Percentiles rank a stretch among this genome's conserved stretches.
Conservation (phyloP, 257 asterid species). For the Lantana camara region DNA sequence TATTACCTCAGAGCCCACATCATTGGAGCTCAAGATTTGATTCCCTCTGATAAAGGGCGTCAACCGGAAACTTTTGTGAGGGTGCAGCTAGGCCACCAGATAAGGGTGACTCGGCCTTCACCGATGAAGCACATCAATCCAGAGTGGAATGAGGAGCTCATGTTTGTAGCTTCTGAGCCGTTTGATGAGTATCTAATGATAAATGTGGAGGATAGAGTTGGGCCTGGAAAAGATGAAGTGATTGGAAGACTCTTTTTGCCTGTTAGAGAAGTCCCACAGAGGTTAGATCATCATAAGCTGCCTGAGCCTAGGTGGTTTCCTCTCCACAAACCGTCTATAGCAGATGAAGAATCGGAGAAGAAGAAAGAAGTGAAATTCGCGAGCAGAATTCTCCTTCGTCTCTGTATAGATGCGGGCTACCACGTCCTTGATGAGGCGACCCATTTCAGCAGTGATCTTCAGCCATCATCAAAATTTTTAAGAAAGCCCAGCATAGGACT, state of each 20-base stretch:
- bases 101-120: constrained; percentile 61
- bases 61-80: constrained; percentile 57
- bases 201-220: constrained; percentile 68
- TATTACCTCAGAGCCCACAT: constrained; percentile 74
- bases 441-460: constrained; percentile 88
- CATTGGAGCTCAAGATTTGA: constrained; percentile 79
- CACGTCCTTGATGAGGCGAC: constrained; percentile 93
- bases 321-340: constrained; percentile 54
- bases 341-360: constrained; percentile 58
- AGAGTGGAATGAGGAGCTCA: constrained; percentile 88
- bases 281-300: constrained; percentile 55
- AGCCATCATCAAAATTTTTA: constrained; percentile 70
- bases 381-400: constrained; percentile 61
- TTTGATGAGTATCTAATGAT: constrained; percentile 72
- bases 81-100: constrained; percentile 71
- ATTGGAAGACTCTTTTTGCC: constrained; percentile 67
- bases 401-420: constrained; percentile 76
- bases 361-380: constrained; percentile 75
- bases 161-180: constrained; percentile 90
- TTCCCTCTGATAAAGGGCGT: constrained; percentile 62
- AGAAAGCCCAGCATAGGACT: constrained; percentile 74
- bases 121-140: constrained; percentile 59
- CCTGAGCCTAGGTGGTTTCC: constrained; percentile 70
- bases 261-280: constrained; percentile 53
- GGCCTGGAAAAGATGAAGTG: constrained; percentile 65